Evolutionary conservation across 805 yeast species (phyloP).

Genomic region (Ogataea glucozyma): DNA sequence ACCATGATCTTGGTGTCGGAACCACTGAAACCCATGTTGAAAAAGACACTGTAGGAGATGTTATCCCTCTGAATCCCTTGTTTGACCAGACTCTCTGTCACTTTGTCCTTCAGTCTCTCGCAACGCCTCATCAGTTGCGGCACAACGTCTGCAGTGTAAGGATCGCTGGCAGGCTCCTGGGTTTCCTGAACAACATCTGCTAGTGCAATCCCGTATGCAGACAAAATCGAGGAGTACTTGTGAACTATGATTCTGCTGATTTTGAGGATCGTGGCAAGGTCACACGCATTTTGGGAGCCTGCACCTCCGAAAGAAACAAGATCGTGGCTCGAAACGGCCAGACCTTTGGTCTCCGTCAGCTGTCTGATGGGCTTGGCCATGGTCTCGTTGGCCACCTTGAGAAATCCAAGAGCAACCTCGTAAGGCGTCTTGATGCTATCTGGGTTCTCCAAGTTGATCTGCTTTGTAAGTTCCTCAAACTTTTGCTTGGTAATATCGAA

Average conservation of each 20-base stretch:
- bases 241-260: constrained; percentile 66
- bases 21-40: constrained; percentile 77
- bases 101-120: constrained; percentile 19
- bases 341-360: constrained; percentile 77
- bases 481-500: constrained; percentile 47
- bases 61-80: constrained; percentile 28
- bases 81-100: constrained; percentile 29
- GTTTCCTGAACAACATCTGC: constrained; percentile 41
- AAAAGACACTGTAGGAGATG: constrained; percentile 37
- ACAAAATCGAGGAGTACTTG: constrained; percentile 51
- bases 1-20: constrained; percentile 78
- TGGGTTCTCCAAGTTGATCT: constrained; percentile 46
- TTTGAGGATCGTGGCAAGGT: constrained; percentile 66
- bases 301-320: constrained; percentile 85
- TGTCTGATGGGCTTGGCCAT: constrained; percentile 86
- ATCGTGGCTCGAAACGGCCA: constrained; percentile 57
- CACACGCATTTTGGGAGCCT: constrained; percentile 82
- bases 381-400: constrained; percentile 76
- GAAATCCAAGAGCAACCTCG: constrained; percentile 73
- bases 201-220: constrained; percentile 62
- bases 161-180: constrained; percentile 30
- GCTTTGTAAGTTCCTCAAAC: constrained; percentile 52
- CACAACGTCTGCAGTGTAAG: constrained; percentile 15
- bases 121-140: constrained; percentile 17
- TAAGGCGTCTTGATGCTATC: constrained; percentile 47